These are phyloP conservation scores for Zarea fungicola DNA, from an alignment of 2,329 filamentous ascomycete genomes.

Conservation along the genomic window DNA sequence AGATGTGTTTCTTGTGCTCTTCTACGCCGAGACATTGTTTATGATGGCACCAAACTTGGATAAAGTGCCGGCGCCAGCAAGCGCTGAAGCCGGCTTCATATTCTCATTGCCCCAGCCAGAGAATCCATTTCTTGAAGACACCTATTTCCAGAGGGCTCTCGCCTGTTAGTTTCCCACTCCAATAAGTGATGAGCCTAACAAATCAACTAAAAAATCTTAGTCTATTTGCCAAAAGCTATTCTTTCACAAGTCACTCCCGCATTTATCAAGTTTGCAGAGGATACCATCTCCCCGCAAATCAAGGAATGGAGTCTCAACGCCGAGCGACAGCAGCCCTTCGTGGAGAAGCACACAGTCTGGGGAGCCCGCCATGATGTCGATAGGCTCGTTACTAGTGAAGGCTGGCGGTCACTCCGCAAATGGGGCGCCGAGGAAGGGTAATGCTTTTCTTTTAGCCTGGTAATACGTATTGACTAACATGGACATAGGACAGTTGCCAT, in stretches of 20 bases:
- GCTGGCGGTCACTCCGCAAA: conserved; percentile 12
- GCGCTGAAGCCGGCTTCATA: conserved; percentile 10
- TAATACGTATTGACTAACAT: not conserved
- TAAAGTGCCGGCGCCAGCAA: not conserved
- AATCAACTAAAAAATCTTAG: not conserved
- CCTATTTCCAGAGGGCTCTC: conserved; percentile 3
- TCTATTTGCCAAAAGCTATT: conserved; percentile 7
- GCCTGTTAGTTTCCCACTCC: not conserved
- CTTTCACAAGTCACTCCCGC: not conserved
- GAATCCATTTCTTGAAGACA: conserved; percentile 8
- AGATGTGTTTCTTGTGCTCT: no score
- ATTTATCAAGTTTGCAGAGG: not conserved
- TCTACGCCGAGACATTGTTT: not conserved
- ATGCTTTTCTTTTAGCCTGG: not conserved
- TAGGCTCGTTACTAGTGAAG: conserved; percentile 14
- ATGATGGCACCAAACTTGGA: not conserved
- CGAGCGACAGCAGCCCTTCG: conserved; percentile 13
- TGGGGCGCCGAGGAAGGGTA: conserved; percentile 14
- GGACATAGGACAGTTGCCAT: conserved; percentile 8
- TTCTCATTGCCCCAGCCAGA: conserved; percentile 8
- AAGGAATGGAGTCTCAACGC: conserved; percentile 13
- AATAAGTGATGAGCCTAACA: not conserved
- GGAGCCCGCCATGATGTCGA: conserved; percentile 12
- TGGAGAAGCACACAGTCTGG: conserved; percentile 14
- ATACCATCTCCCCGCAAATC: conserved; percentile 7